Conservation (phyloP, 768 basidiomycete genomes). For the Kwoniella botswanensis region DNA sequence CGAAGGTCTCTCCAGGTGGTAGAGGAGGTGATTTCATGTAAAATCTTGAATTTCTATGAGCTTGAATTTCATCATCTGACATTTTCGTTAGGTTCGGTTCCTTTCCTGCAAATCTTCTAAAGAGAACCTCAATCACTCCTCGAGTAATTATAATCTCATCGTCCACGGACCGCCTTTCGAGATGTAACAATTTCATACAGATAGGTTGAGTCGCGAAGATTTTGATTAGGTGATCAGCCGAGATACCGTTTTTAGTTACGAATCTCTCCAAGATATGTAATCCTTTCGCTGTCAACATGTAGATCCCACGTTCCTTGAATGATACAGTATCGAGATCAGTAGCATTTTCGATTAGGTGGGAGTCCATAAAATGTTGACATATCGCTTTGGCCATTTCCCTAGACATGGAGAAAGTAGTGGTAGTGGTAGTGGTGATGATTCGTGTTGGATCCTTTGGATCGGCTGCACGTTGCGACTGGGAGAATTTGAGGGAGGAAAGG, state of each 20-base stretch:
- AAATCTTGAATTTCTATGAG: conserved; percentile 61
- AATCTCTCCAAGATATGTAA: conserved; percentile 99
- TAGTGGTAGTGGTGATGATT: conserved; percentile 98
- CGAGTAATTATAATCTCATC: conserved; percentile 98
- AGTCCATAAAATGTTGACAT: conserved; percentile 99
- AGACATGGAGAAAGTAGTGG: conserved; percentile 99
- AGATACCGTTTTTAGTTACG: conserved; percentile 99
- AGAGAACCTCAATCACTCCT: conserved; percentile 89
- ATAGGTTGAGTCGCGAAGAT: conserved; percentile 93
- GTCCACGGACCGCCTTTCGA: conserved; percentile 87
- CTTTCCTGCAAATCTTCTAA: conserved; percentile 91
- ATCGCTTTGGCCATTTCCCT: conserved; percentile 99
- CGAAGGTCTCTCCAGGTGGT: conserved; percentile 42
- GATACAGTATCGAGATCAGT: conserved; percentile 82
- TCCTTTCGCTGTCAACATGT: conserved; percentile 94
- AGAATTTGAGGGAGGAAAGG: conserved; percentile 93
- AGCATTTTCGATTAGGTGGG: conserved; percentile 95
- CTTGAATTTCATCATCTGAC: conserved; percentile 74
- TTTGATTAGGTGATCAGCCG: conserved; percentile 84
- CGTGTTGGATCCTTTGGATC: conserved; percentile 98
- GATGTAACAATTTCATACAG: conserved; percentile 94
- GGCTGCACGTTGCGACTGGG: conserved; percentile 96
- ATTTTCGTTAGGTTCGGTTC: conserved; percentile 70
- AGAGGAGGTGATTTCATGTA: conserved; percentile 32
- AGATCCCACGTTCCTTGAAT: conserved; percentile 98